phyloP scores from a whole-genome alignment of 768 basidiomycete species.

The Erythrobasidium yunnanense region DNA sequence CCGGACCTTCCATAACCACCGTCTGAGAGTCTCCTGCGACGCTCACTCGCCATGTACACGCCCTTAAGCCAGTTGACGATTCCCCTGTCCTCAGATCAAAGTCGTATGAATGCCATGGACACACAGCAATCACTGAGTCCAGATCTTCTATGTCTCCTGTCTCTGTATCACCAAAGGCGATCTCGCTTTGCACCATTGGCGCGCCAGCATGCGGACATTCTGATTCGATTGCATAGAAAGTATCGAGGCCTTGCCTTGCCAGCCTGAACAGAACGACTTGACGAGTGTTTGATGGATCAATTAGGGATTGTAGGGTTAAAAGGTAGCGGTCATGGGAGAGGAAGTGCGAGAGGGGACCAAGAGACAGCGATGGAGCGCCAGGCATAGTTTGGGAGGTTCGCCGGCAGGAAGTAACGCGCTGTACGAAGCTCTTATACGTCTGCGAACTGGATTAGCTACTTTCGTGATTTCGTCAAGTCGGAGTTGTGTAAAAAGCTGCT shows the following conservation, averaged over 20 bases:
- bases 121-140: constrained; percentile 22
- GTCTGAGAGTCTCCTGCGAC: background rate
- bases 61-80: constrained; percentile 4
- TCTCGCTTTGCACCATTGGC: constrained; percentile 15
- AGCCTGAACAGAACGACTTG: constrained; percentile 26
- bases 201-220: constrained; percentile 29
- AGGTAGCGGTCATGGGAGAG: constrained; percentile 7
- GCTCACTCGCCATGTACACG: constrained; percentile 18
- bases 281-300: background rate
- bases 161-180: background rate
- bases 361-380: background rate
- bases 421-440: background rate
- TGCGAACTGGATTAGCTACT: background rate
- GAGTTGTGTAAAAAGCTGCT: too few relatives aligned
- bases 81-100: constrained; percentile 27
- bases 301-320: background rate
- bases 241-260: background rate
- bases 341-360: constrained; percentile 8
- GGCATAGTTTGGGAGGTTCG: too few relatives aligned
- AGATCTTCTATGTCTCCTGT: constrained; percentile 26
- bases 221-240: constrained; percentile 21
- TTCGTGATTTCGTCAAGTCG: background rate
- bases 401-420: background rate
- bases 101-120: constrained; percentile 27
- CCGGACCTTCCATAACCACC: constrained; percentile 22